phyloP scores from a whole-genome alignment of 768 basidiomycete genomes.

The Mycena galopus region DNA sequence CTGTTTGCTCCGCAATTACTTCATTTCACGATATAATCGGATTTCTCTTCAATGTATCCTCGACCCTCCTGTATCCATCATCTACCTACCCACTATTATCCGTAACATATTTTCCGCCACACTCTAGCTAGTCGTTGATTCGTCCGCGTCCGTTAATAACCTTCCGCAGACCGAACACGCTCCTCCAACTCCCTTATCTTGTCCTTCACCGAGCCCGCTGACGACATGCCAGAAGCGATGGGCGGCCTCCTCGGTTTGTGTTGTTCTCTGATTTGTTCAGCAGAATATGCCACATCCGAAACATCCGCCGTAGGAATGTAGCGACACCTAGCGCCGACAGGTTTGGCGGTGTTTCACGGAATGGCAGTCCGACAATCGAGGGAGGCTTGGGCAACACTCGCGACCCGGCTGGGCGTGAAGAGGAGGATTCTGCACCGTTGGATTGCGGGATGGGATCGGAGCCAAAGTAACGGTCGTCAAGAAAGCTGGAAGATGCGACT shows the following conservation, averaged over 20 bases:
- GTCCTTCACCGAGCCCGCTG: slow-evolving; percentile 53
- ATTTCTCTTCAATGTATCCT: slow-evolving; percentile 1
- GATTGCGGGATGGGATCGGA: background rate
- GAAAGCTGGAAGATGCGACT: slow-evolving; percentile 29
- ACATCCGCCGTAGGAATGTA: background rate
- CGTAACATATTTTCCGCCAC: background rate
- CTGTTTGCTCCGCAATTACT: background rate
- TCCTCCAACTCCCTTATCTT: slow-evolving; percentile 57
- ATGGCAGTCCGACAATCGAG: slow-evolving; percentile 25
- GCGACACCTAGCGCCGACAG: background rate
- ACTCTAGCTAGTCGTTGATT: background rate
- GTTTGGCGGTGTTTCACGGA: background rate
- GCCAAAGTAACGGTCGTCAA: slow-evolving; percentile 25
- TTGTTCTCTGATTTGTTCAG: background rate
- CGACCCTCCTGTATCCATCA: slow-evolving; percentile 15
- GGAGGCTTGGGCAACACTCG: slow-evolving; percentile 38
- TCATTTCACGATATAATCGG: slow-evolving; percentile 4
- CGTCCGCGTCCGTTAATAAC: slow-evolving; percentile 8
- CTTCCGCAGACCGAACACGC: slow-evolving; percentile 40
- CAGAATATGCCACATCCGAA: background rate
- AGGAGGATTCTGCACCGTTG: background rate
- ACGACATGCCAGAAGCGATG: slow-evolving; percentile 22
- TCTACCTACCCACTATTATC: slow-evolving; percentile 2
- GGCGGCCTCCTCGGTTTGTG: slow-evolving; percentile 12
- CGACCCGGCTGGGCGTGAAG: slow-evolving; percentile 13